Evolutionary conservation across 2,329 filamentous ascomycete genomes (phyloP).

Genomic region (Apiospora marii): DNA sequence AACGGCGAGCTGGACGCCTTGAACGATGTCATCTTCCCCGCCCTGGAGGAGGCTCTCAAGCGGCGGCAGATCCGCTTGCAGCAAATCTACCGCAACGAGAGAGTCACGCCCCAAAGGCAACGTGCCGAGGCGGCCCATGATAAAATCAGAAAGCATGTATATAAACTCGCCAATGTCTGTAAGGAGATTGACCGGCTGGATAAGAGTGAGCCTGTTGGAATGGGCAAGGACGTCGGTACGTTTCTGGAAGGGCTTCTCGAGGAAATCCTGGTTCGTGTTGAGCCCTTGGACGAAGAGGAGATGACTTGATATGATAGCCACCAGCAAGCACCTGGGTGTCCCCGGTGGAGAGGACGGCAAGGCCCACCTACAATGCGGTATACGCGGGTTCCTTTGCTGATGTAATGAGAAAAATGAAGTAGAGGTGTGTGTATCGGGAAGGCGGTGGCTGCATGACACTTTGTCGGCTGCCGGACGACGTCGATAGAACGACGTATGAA

Average conservation of each 20-base stretch:
- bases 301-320: not conserved
- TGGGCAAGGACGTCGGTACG: constrained; percentile 88
- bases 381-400: not conserved
- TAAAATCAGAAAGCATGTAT: constrained; percentile 80
- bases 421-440: not conserved
- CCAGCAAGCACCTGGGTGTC: not conserved
- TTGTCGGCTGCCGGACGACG: not conserved
- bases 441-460: not conserved
- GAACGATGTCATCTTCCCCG: constrained; percentile 90
- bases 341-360: not conserved
- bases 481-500: constrained; percentile 3
- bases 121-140: constrained; percentile 79
- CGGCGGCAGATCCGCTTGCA: constrained; percentile 73
- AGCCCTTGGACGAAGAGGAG: constrained; percentile 82
- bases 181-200: constrained; percentile 92
- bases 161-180: constrained; percentile 83
- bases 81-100: constrained; percentile 55
- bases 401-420: not conserved
- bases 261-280: constrained; percentile 90
- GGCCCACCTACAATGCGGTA: not conserved
- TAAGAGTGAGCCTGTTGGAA: constrained; percentile 85
- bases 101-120: constrained; percentile 69
- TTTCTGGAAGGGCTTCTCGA: constrained; percentile 93
- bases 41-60: constrained; percentile 88
- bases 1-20: constrained; percentile 83